These are phyloP conservation scores for Trichophyton benhamiae DNA, from an alignment of 2,329 filamentous ascomycete genomes.

Conservation along the genomic window DNA sequence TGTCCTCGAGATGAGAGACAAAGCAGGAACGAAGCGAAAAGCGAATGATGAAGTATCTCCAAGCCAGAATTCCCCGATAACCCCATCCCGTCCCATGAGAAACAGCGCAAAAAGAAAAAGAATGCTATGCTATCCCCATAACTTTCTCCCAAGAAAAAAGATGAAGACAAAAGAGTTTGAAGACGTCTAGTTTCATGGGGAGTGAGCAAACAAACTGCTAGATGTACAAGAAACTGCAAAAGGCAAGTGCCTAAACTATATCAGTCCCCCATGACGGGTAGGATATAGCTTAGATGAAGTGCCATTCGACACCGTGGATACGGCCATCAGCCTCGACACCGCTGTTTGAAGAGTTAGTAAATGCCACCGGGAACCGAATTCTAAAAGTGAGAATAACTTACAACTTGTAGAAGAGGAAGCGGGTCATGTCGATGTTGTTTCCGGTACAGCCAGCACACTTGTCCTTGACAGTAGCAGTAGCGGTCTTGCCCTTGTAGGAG, in stretches of 20 bases:
- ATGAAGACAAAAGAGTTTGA: neutral
- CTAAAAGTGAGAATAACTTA: constrained; percentile 7
- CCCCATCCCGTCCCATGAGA: neutral
- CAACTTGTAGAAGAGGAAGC: constrained; percentile 26
- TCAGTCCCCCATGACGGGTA: neutral
- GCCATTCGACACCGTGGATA: constrained; percentile 32
- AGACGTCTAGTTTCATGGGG: neutral
- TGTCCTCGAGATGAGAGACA: neutral
- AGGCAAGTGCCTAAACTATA: neutral
- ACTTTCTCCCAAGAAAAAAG: neutral
- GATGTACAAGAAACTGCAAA: neutral
- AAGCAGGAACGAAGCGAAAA: neutral
- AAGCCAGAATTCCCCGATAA: neutral
- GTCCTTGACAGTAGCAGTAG: constrained; percentile 52
- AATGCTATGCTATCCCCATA: neutral
- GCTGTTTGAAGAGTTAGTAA: constrained; percentile 16
- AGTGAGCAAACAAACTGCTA: neutral
- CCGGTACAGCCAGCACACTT: constrained; percentile 59
- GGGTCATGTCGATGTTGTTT: constrained; percentile 19
- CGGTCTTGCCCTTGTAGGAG: constrained; percentile 45
- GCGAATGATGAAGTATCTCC: neutral
- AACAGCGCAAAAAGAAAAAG: neutral
- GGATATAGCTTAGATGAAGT: constrained; percentile 19
- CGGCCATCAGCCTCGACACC: constrained; percentile 28
- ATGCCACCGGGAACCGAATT: neutral